A percentile compares a stretch with the other conserved stretches of the same genome.
Conservation (phyloP, 2,329 filamentous ascomycete species). For the Nothophoma quercina region DNA sequence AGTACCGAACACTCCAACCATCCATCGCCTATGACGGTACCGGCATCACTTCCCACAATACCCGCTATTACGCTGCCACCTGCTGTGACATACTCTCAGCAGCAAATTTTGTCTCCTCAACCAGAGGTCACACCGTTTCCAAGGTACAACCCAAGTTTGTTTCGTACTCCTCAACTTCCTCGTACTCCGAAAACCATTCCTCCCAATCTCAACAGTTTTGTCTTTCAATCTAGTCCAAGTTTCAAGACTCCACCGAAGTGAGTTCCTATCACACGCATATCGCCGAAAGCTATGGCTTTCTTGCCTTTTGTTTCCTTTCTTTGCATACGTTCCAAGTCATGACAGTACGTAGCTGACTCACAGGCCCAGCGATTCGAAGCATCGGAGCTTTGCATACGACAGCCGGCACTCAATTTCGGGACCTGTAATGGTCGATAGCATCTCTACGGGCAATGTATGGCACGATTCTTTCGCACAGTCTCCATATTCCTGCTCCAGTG, state of each 20-base stretch:
- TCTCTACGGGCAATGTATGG: conserved; percentile 31
- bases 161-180: conserved; percentile 49
- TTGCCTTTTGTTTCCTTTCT: background rate
- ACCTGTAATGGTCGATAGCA: conserved; percentile 27
- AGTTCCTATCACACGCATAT: conserved; percentile 40
- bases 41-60: conserved; percentile 24
- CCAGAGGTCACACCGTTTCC: conserved; percentile 34
- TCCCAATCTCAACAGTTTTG: conserved; percentile 36
- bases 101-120: conserved; percentile 32
- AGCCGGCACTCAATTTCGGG: conserved; percentile 24
- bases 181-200: conserved; percentile 33
- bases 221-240: conserved; percentile 41
- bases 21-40: conserved; percentile 19
- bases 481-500: conserved; percentile 46
- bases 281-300: background rate
- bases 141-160: conserved; percentile 49
- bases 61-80: conserved; percentile 25
- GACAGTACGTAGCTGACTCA: background rate
- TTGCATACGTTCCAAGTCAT: conserved; percentile 14
- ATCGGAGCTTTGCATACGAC: conserved; percentile 12
- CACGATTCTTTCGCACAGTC: conserved; percentile 40
- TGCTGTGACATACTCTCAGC: conserved; percentile 25
- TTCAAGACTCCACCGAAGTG: conserved; percentile 43
- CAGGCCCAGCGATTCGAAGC: conserved; percentile 30
- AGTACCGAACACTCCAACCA: conserved; percentile 39